phyloP scores from a whole-genome alignment of 306 rosid genomes.

The Canavalia ensiformis region DNA sequence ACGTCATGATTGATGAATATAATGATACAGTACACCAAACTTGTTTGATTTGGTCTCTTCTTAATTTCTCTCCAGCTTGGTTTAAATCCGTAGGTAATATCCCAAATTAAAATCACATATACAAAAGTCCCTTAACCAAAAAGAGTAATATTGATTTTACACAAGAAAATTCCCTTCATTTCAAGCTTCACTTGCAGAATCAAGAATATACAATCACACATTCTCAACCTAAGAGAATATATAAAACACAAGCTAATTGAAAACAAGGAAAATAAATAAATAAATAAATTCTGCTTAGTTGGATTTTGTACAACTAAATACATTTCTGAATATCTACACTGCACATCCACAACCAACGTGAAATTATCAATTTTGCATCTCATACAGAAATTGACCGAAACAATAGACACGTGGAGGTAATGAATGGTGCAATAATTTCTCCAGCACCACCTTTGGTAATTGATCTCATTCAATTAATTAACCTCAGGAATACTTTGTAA shows the following conservation, averaged over 20 bases:
- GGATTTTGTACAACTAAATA: slow-evolving; percentile 20
- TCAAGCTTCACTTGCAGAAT: background rate
- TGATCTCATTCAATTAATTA: background rate
- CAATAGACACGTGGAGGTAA: too few relatives aligned
- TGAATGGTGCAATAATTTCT: background rate
- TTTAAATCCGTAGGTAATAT: too few relatives aligned
- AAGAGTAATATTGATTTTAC: background rate
- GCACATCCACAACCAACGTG: background rate
- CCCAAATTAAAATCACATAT: background rate
- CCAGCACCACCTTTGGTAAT: background rate
- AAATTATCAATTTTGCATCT: too few relatives aligned
- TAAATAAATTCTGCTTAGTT: background rate
- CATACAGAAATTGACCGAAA: too few relatives aligned
- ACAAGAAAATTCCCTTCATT: background rate
- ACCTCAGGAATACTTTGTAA: slow-evolving; percentile 77
- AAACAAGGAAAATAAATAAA: slow-evolving; percentile 16
- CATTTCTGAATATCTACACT: slow-evolving; percentile 31
- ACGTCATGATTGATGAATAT: slow-evolving; percentile 17
- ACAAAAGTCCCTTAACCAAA: background rate
- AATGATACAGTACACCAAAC: slow-evolving; percentile 7
- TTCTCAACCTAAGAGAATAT: slow-evolving; percentile 42
- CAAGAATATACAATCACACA: slow-evolving; percentile 21
- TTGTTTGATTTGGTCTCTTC: slow-evolving; percentile 38
- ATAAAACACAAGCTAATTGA: slow-evolving; percentile 23
- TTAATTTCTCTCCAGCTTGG: background rate